Evolutionary conservation across 306 rosid species (phyloP), one percentile per base, ranked within the genome.

Genomic region (Quercus robur): DNA sequence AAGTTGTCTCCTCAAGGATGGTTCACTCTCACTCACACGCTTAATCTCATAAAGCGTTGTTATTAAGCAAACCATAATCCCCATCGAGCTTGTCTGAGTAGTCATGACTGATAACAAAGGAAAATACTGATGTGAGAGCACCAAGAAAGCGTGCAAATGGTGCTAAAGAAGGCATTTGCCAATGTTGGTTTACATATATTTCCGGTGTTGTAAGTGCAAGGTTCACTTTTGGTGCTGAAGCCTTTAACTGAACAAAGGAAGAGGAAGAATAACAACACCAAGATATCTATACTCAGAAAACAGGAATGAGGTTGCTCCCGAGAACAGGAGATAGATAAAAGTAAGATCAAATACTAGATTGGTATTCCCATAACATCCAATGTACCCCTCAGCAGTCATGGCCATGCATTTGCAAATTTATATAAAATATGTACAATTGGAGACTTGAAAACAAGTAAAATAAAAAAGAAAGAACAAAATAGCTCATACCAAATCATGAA

Each of bases 181-280:
- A 87, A 75, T 56, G 97, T 89, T 33, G 94, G 93, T 78, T 92
- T 92, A 66, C 97, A 92, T 56, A 83, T 75, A 64, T 83, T 85
- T 33, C 91, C 88, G 23, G 77, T 77, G 78, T 87, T 90, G 77
- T 90, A 90, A 46, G 85, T 87, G 88, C 93, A 90, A 67, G 94
- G 93, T 70, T 92, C 90, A 66, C 87, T 86, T 87, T 88, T 55
- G 63, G 86, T 88, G 70, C 91, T 88, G 59, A 90, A 90, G n/a
- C 93, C 90, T 85, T 88, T 88, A 23, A 88, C 90, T 3, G 94
- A 91, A 49, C 90, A 94, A 63, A 88, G 89, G 81, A 90, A 90
- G 54, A 88, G 76, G 81, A 87, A 90, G 62, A 87, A 90, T 80
- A 20, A 52, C 74, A 26, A 91, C 70, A 19, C 84, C 79, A 54